phyloP scores from a whole-genome alignment of 1,284 basidiomycete species.

The Rhodofomes roseus region DNA sequence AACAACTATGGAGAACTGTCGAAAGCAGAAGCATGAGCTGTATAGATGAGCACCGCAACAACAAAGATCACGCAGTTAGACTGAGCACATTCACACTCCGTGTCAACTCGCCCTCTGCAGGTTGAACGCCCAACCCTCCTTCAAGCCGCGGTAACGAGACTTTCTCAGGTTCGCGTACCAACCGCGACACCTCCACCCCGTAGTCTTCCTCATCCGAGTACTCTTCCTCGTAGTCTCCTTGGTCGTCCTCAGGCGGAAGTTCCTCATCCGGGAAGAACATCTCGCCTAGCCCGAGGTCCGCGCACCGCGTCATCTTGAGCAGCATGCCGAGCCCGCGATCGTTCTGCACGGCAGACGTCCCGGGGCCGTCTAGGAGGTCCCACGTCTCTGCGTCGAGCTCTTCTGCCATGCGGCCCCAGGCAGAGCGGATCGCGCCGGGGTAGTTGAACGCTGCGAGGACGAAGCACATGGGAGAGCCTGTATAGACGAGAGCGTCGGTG shows the following conservation, averaged over 20 bases:
- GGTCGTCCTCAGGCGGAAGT: slow-evolving; percentile 7
- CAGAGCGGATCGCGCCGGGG: slow-evolving; percentile 57
- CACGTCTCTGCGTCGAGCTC: slow-evolving; percentile 67
- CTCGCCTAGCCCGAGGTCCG: slow-evolving; percentile 72
- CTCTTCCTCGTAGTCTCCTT: slow-evolving; percentile 3
- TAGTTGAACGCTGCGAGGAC: slow-evolving; percentile 65
- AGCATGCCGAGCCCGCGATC: slow-evolving; percentile 59
- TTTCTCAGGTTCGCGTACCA: not conserved
- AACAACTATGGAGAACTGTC: too few relatives aligned
- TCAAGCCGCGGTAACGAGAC: not conserved
- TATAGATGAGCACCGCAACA: not conserved
- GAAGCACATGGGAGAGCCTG: slow-evolving; percentile 75
- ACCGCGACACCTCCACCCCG: slow-evolving; percentile 10
- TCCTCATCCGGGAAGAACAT: slow-evolving; percentile 48
- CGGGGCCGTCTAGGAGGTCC: slow-evolving; percentile 50
- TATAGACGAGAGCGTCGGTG: not conserved
- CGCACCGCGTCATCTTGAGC: slow-evolving; percentile 70
- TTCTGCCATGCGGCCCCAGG: slow-evolving; percentile 66
- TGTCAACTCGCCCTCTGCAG: not conserved
- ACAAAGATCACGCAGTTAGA: not conserved
- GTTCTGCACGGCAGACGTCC: slow-evolving; percentile 28
- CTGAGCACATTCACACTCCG: not conserved
- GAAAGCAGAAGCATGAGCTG: too few relatives aligned
- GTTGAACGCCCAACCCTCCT: not conserved
- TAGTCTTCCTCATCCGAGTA: slow-evolving; percentile 9